Percentiles rank a stretch among this genome's conserved stretches.
These are phyloP conservation scores for Cladosporium velox DNA, from an alignment of 2,329 filamentous ascomycete genomes.

Conservation along the genomic window DNA sequence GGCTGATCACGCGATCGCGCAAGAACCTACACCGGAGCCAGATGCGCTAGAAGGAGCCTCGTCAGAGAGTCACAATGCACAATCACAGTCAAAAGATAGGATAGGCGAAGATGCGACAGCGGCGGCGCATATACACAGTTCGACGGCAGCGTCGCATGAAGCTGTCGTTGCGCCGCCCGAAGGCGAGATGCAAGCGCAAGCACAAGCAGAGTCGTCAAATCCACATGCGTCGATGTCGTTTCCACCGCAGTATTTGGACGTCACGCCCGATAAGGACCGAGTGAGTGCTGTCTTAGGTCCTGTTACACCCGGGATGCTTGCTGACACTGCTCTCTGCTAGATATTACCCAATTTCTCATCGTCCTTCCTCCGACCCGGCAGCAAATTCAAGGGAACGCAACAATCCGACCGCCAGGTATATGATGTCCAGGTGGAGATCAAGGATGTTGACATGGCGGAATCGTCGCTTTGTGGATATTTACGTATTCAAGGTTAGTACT, in stretches of 20 bases:
- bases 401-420: slow-evolving; percentile 92
- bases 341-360: slow-evolving; percentile 77
- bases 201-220: slow-evolving; percentile 31
- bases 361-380: slow-evolving; percentile 82
- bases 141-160: slow-evolving; percentile 29
- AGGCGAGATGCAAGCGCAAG: slow-evolving; percentile 30
- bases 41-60: slow-evolving; percentile 20
- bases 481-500: slow-evolving; percentile 78
- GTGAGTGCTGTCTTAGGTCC: neutral
- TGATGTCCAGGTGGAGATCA: slow-evolving; percentile 94
- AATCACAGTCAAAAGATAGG: slow-evolving; percentile 6
- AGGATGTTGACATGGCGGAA: slow-evolving; percentile 91
- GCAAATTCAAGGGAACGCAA: slow-evolving; percentile 86
- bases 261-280: slow-evolving; percentile 13
- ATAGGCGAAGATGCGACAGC: slow-evolving; percentile 7
- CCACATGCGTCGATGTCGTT: slow-evolving; percentile 25
- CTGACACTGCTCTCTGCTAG: slow-evolving; percentile 45
- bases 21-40: slow-evolving; percentile 36
- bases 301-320: neutral
- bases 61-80: slow-evolving; percentile 9
- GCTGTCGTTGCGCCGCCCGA: slow-evolving; percentile 2
- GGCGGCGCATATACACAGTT: neutral
- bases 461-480: slow-evolving; percentile 95
- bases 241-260: slow-evolving; percentile 12
- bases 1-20: slow-evolving; percentile 29